Base-by-base conservation (phyloP, 192 early-diverging fungal species). In the Mortierella hygrophila region DNA sequence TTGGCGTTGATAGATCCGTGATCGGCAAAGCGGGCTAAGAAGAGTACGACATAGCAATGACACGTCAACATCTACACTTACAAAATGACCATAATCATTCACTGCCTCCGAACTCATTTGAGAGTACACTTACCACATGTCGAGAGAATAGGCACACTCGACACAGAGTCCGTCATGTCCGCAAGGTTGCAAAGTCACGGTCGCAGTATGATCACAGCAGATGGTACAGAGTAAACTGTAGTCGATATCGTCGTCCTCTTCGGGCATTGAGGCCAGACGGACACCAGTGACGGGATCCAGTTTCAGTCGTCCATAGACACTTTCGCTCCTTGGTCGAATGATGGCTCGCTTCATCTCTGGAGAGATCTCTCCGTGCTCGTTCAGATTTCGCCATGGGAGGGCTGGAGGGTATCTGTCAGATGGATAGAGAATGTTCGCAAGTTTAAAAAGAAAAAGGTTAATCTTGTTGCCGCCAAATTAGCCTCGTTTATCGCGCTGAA, bases 151-250 rank as follows among this genome's bases (percentile, higher is more conserved):
- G 4, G 89, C 82, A 72, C 90, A 91, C 26, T 84, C 81, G 37
- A 82, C 54, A 68, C 90, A 89, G 52, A 90, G 89, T 26, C 89
- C 90, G 49, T 84, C 83, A 63, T 91, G 90, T 21, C 88, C 83
- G 79, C 90, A 91, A 20, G 90, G 90, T 46, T 88, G 71, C 26
- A 91, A 70, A 0, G 82, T 75, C 77, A 89, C 79, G 37, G 74
- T 82, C 47, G 88, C 84, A n/a, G 89, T 83, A 60, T 88, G 87
- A 20, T 88, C 83, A 85, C 90, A 91, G 55, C 90, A 91, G 46
- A 91, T 89, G 11, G 86, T 88, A 57, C 90, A 91, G 6, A 89
- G 81, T 23, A 72, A 68, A 68, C 80, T 83, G 40, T 82, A 88
- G 54, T 80, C 87, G 37, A 80, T 83, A 23, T 82, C 87, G 20